A percentile compares a stretch with the other conserved stretches of the same genome.
Evolutionary conservation across 306 rosid genomes (phyloP).

Genomic region (Mimosa bimucronata): DNA sequence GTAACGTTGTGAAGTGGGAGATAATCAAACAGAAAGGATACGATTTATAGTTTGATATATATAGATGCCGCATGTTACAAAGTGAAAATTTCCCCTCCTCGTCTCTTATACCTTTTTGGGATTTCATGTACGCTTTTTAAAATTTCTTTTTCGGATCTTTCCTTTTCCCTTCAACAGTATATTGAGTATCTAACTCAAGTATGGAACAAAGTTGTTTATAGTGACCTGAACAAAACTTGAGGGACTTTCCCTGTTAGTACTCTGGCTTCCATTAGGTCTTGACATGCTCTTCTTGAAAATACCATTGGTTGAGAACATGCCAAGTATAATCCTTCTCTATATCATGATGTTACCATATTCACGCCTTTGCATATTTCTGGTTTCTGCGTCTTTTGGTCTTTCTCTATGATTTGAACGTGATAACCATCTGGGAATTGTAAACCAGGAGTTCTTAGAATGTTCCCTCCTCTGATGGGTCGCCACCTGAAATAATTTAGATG

Average conservation of each 20-base stretch:
- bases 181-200: slow-evolving; percentile 32
- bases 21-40: slow-evolving; percentile 24
- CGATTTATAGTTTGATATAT: slow-evolving; percentile 18
- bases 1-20: slow-evolving; percentile 14
- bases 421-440: slow-evolving; percentile 85
- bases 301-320: slow-evolving; percentile 29
- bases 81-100: slow-evolving; percentile 34
- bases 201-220: slow-evolving; percentile 17
- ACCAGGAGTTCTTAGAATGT: slow-evolving; percentile 73
- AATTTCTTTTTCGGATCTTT: neutral
- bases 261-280: slow-evolving; percentile 36
- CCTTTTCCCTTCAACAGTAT: neutral
- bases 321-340: slow-evolving; percentile 11
- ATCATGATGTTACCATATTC: slow-evolving; percentile 23
- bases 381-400: slow-evolving; percentile 41
- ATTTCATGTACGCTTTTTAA: slow-evolving; percentile 1
- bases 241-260: slow-evolving; percentile 36
- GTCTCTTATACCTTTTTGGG: neutral
- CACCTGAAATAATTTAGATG: slow-evolving; percentile 50
- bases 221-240: slow-evolving; percentile 41
- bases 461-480: slow-evolving; percentile 72
- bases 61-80: slow-evolving; percentile 20
- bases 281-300: slow-evolving; percentile 38
- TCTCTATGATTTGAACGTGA: slow-evolving; percentile 59
- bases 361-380: slow-evolving; percentile 16